Evolutionary conservation across 768 basidiomycete genomes (phyloP).

Genomic region (Leccinum barrowsii): DNA sequence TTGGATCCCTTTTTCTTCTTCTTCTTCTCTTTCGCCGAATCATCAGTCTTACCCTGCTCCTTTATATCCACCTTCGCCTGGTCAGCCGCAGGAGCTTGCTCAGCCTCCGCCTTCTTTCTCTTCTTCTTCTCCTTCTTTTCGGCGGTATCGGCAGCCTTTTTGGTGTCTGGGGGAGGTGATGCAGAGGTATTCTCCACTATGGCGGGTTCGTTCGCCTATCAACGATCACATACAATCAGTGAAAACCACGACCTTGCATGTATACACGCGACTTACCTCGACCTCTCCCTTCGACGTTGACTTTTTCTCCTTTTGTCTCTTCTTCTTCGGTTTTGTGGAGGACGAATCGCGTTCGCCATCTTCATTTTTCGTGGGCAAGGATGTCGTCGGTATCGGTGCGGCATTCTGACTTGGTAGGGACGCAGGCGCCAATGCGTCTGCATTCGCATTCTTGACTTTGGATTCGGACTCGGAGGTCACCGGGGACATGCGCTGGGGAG

Average conservation of each 20-base stretch:
- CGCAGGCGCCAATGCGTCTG: neutral
- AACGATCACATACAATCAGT: constrained; percentile 3
- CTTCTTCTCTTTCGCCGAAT: constrained; percentile 14
- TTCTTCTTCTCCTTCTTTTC: neutral
- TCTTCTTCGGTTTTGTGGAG: constrained; percentile 13
- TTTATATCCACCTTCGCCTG: neutral
- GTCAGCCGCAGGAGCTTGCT: neutral
- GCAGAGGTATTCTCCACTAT: neutral
- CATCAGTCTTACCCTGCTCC: constrained; percentile 1
- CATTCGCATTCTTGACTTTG: neutral
- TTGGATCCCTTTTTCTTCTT: constrained; percentile 13
- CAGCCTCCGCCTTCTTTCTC: neutral
- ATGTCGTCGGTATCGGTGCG: neutral
- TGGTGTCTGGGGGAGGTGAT: neutral
- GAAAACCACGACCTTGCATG: neutral
- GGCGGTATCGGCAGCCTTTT: neutral
- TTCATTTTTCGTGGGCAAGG: constrained; percentile 1
- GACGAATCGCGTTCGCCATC: neutral
- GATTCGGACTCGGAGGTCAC: constrained; percentile 20
- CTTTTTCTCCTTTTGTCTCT: constrained; percentile 21
- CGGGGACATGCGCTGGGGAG: constrained; percentile 50
- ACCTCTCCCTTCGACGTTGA: constrained; percentile 2
- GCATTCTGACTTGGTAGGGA: neutral
- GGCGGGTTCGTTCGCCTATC: constrained; percentile 3
- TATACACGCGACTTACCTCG: constrained; percentile 15